phyloP scores from a whole-genome alignment of 1,284 basidiomycete species.

The Ganoderma multipileum region DNA sequence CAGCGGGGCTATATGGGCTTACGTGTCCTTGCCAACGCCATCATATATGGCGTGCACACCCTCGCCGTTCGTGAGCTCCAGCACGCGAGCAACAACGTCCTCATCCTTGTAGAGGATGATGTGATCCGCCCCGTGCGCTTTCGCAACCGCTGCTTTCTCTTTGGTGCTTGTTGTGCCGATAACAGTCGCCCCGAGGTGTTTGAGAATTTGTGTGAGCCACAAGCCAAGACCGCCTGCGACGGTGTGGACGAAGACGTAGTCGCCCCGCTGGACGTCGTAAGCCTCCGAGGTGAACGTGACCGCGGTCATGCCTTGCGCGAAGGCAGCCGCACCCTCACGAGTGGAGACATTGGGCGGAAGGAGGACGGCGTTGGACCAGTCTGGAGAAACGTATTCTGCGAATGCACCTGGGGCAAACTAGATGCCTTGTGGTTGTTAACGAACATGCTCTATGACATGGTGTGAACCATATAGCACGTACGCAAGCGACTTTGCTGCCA shows the following conservation, averaged over 20 bases:
- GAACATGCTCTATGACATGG: background rate
- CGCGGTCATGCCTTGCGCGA: conserved; percentile 39
- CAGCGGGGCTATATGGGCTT: conserved; percentile 35
- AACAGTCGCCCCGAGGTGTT: conserved; percentile 83
- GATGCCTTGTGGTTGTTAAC: conserved; percentile 29
- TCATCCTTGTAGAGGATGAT: conserved; percentile 85
- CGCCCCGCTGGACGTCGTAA: conserved; percentile 81
- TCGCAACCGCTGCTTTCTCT: conserved; percentile 88
- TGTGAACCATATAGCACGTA: conserved; percentile 44
- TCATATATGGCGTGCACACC: conserved; percentile 92
- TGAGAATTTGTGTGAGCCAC: conserved; percentile 66
- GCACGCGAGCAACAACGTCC: conserved; percentile 72
- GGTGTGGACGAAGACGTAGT: conserved; percentile 84
- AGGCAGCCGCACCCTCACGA: conserved; percentile 67
- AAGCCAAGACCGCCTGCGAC: conserved; percentile 86
- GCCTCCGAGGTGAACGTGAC: conserved; percentile 60
- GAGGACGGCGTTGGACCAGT: conserved; percentile 54
- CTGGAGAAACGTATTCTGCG: conserved; percentile 34
- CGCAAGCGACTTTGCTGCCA: conserved; percentile 70
- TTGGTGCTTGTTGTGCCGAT: conserved; percentile 94
- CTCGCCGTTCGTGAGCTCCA: conserved; percentile 82
- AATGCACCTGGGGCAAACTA: conserved; percentile 43
- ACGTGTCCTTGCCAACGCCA: conserved; percentile 94
- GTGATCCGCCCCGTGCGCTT: conserved; percentile 83
- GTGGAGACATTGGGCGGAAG: conserved; percentile 66